These are phyloP conservation scores for Escovopsis sp. DNA, from an alignment of 2,329 filamentous ascomycete genomes.

Conservation along the genomic window DNA sequence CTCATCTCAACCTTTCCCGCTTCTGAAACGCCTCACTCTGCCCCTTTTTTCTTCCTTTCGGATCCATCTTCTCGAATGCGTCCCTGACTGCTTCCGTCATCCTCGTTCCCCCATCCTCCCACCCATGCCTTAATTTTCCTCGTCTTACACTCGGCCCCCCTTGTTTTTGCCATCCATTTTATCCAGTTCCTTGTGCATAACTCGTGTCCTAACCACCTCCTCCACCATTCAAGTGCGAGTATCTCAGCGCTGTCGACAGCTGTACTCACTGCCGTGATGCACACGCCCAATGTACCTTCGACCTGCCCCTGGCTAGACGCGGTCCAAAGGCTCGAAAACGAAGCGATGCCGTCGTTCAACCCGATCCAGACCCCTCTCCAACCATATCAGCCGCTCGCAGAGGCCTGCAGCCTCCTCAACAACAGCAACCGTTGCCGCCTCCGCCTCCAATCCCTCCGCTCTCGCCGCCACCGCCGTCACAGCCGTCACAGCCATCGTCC, in stretches of 20 bases:
- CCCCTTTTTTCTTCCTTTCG: neutral
- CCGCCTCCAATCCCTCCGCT: no score
- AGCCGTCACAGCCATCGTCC: neutral
- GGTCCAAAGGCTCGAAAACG: constrained; percentile 21
- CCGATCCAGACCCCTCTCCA: constrained; percentile 4
- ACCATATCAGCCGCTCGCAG: constrained; percentile 3
- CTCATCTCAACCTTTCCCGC: neutral
- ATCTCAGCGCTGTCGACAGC: constrained; percentile 8
- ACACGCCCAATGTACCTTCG: constrained; percentile 19
- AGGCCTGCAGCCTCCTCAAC: neutral
- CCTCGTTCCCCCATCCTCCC: neutral
- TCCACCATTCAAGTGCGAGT: constrained; percentile 13
- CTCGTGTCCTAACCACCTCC: constrained; percentile 1
- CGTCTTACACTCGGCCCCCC: constrained; percentile 2
- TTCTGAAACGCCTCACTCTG: neutral
- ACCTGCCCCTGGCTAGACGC: constrained; percentile 21
- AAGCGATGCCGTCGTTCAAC: constrained; percentile 6
- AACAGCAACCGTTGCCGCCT: neutral
- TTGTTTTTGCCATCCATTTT: neutral
- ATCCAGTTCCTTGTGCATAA: constrained; percentile 1
- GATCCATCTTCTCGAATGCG: neutral
- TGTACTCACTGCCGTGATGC: constrained; percentile 20
- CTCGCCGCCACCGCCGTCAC: constrained; percentile 2
- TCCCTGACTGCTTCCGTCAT: neutral
- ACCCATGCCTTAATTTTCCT: neutral